Evolutionary conservation across 2,329 filamentous ascomycete species (phyloP).

Genomic region (Aspergillus flavus): DNA sequence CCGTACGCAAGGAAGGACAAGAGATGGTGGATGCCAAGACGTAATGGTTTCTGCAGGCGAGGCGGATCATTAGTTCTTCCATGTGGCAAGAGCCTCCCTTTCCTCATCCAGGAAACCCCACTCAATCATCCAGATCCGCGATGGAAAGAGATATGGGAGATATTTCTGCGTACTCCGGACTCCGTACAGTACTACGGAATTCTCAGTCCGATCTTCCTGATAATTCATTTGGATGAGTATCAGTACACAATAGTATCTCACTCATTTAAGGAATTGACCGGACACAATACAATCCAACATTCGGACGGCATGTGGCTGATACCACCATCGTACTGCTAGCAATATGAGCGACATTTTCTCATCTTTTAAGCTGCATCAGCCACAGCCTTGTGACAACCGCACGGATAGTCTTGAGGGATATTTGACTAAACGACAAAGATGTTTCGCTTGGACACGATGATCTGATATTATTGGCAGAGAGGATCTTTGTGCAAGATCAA

Average conservation of each 20-base stretch:
- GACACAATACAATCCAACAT: neutral
- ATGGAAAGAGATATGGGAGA: neutral
- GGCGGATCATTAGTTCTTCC: conserved; percentile 11
- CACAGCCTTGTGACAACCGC: neutral
- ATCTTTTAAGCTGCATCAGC: neutral
- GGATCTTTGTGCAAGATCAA: neutral
- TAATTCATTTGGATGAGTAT: neutral
- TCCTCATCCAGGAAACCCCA: neutral
- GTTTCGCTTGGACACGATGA: neutral
- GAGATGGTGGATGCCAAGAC: neutral
- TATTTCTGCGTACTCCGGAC: neutral
- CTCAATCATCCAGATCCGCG: neutral
- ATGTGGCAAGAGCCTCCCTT: conserved; percentile 13
- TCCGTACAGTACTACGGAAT: neutral
- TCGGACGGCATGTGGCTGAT: neutral
- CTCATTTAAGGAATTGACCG: neutral
- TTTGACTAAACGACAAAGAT: neutral
- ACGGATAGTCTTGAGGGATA: neutral
- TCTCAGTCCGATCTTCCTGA: neutral
- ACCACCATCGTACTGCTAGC: neutral
- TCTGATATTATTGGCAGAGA: neutral
- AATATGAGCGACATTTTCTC: neutral
- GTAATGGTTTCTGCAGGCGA: conserved; percentile 4
- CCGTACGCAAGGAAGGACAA: neutral
- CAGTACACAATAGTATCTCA: neutral